A percentile compares a stretch with the other conserved stretches of the same genome.
Evolutionary conservation across 2,329 filamentous ascomycete genomes (phyloP).

Genomic region (Xylaria sp.): DNA sequence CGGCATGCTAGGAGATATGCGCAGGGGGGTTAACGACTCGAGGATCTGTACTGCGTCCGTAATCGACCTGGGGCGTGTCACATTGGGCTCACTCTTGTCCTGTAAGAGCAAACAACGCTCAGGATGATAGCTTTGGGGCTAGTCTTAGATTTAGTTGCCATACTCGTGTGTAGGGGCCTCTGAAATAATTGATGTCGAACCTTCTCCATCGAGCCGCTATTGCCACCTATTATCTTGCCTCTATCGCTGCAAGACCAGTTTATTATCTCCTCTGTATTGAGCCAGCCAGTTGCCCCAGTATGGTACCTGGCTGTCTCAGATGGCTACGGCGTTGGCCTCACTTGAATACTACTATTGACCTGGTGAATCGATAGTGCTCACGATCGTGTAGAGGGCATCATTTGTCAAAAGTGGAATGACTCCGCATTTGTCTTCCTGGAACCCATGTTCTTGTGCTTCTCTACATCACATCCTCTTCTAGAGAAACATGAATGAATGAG

Average conservation of each 20-base stretch:
- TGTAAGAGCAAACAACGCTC: slow-evolving; percentile 20
- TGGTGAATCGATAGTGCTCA: slow-evolving; percentile 12
- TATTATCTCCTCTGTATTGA: neutral
- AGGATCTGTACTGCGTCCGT: slow-evolving; percentile 47
- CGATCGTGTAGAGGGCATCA: slow-evolving; percentile 30
- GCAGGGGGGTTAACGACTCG: slow-evolving; percentile 54
- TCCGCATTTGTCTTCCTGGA: slow-evolving; percentile 52
- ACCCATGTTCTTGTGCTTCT: slow-evolving; percentile 55
- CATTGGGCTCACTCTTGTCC: slow-evolving; percentile 31
- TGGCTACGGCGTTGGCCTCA: slow-evolving; percentile 1
- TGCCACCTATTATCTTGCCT: neutral
- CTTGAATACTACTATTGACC: slow-evolving; percentile 6
- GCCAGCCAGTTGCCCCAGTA: slow-evolving; percentile 6
- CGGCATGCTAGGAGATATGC: slow-evolving; percentile 47
- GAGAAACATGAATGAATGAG: slow-evolving; percentile 52
- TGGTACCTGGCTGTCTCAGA: slow-evolving; percentile 1
- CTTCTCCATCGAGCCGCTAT: slow-evolving; percentile 12
- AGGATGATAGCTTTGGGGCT: slow-evolving; percentile 17
- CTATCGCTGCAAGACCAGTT: slow-evolving; percentile 8
- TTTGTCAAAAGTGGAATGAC: slow-evolving; percentile 41
- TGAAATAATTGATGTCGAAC: neutral
- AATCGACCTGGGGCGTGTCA: slow-evolving; percentile 37
- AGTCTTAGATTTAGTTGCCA: neutral
- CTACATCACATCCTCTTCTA: slow-evolving; percentile 53
- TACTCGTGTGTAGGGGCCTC: neutral